These are phyloP conservation scores for Elymus sibiricus DNA, from an alignment of 176 grass and related monocot genomes.

Conservation along the genomic window DNA sequence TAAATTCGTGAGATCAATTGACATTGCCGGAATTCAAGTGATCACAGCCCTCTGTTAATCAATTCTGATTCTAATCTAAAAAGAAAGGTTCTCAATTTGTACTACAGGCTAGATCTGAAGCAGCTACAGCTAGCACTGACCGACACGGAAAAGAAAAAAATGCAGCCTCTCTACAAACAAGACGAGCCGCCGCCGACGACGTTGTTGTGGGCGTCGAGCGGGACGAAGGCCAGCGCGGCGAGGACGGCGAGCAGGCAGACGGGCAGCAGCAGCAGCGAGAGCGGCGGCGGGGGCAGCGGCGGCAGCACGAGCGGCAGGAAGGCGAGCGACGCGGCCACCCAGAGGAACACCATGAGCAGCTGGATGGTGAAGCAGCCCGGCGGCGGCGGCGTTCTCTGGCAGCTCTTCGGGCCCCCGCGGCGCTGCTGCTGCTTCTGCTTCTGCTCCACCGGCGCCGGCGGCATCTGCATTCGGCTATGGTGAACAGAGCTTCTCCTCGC, in stretches of 20 bases:
- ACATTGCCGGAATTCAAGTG: not conserved
- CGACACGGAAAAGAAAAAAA: too few species aligned
- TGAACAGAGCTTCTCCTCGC: not conserved
- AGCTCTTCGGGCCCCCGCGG: not conserved
- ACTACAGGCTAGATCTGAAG: not conserved
- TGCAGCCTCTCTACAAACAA: not conserved
- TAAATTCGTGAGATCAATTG: not conserved
- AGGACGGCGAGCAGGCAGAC: constrained; percentile 54
- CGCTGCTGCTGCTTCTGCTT: not conserved
- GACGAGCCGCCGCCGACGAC: constrained; percentile 7
- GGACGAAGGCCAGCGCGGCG: constrained; percentile 48
- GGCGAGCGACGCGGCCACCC: constrained; percentile 39
- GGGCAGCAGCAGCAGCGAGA: constrained; percentile 47
- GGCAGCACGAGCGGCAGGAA: constrained; percentile 65
- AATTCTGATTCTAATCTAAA: not conserved
- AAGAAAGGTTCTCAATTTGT: not conserved
- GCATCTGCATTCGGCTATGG: not conserved
- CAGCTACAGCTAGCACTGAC: not conserved
- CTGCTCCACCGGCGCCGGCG: not conserved
- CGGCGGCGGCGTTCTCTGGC: not conserved
- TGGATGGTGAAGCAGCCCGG: constrained; percentile 43
- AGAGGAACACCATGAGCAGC: constrained; percentile 31
- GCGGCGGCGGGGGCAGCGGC: constrained; percentile 54
- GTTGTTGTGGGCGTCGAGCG: constrained; percentile 41
- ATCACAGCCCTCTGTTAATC: not conserved